Evolutionary conservation across 1,284 basidiomycete species (phyloP), one percentile per base, ranked within the genome.

Genomic region (Ganoderma leucocontextum): DNA sequence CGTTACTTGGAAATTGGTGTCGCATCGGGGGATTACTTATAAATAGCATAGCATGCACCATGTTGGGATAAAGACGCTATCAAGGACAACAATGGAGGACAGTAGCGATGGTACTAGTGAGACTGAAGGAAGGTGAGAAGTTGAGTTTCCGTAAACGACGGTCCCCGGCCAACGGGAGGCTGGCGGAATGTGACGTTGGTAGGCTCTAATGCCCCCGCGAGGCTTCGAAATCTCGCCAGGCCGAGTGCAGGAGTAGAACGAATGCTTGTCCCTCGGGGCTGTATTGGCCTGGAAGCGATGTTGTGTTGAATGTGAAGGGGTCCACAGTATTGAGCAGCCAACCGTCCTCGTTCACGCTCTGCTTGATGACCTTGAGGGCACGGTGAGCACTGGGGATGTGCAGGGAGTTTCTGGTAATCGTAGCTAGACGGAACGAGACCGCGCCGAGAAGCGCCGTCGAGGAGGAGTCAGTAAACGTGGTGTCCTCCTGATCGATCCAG

Each of bases 221-320:
- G 1, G 66, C 62, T 63, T 60, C 36, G 67, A 75, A 91, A 65
- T 88, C 87, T 22, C 83, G 78, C 78, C 85, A 87, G 6, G 91
- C 90, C 1, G 90, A 81, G 73, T 92, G 85, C 60, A 92, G 82
- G 66, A 92, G 78, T 13, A 93, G 76, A 10, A 91, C 83, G 74
- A 94, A 94, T 6, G 88, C 88, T 78, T 93, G 90, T 0, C 84
- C 86, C 76, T 88, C 86, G 5, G 86, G 85, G 68, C 86, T 89
- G 57, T 85, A 77, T 22, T 76, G 71, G 3, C 85, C 86, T 60
- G 83, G 77, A 2, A 73, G 62, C 12, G 80, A 80, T 7, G 82
- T 81, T 2, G 80, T 75, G 64, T 80, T 76, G 79, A 90, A 93
- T 2, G 84, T 82, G 58, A 85, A 75, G 0, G 92, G 92, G 75